Base-by-base conservation (phyloP, 2,329 filamentous ascomycete species). In the Ophiostoma ulmi region DNA sequence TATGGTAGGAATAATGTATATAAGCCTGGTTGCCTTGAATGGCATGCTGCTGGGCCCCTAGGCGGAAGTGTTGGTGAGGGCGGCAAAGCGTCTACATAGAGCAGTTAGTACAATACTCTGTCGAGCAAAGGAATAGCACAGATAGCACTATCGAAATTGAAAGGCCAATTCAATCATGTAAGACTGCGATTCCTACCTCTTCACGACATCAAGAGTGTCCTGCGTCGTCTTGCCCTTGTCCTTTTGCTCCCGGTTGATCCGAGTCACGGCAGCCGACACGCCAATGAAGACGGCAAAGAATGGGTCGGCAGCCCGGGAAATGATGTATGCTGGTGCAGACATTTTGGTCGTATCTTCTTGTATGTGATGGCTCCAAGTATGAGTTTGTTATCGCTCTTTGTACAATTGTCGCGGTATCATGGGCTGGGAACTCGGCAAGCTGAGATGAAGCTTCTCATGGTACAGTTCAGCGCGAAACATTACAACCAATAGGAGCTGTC, bases 241-340 rank as follows among this genome's bases (percentile, higher is more conserved):
- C 77, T 85, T 85, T 74, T 86, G 85, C 75, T 88, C 86, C 52
- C 86, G 85, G 74, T 84, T 87, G 80, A 88, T 87, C 73, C 86
- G 82, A 63, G 83, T 83, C 11, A 79, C 83, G 36, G 86, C 85
- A 1, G 86, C 86, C 35, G 82, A 82, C 38, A 87, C 74, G 22
- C 86, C 86, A 69, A 88, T 87, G 70, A 83, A 76, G 17, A 88
- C 75, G 55, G 85, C 86, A 69, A 88, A 88, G 48, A 88, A 82
- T 22, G 86, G 86, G 73, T 88, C 86, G 22, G 83, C 85, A 8
- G 83, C 81, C 75, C 82, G 81, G n/a, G 86, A 87, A 71, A 88
- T 87, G 73, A 88, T 87, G 76, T 87, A 88, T 1, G 84, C 83
- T 5, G 85, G 84, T 31, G 82, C 79, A 73, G 85, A 78, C 86